A percentile compares a stretch with the other conserved stretches of the same genome.
These are phyloP conservation scores for Psilocybe sp. DNA, from an alignment of 768 basidiomycete genomes.

Conservation along the genomic window DNA sequence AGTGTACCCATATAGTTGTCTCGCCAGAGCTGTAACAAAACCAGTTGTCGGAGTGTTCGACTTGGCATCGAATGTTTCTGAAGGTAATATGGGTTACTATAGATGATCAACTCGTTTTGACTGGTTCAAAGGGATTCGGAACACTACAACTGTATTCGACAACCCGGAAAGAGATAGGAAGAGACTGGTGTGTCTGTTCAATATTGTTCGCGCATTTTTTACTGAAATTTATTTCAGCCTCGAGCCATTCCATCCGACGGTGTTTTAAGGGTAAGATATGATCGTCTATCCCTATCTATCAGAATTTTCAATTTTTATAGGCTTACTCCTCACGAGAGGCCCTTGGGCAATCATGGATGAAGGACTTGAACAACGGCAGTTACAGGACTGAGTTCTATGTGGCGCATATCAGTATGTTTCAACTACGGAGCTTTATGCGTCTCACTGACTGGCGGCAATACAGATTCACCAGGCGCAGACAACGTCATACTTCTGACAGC, in stretches of 20 bases:
- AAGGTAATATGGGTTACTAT: constrained; percentile 51
- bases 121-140: constrained; percentile 72
- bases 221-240: constrained; percentile 45
- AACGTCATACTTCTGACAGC: constrained; percentile 79
- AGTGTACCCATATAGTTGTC: background rate
- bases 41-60: constrained; percentile 97
- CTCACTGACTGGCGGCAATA: background rate
- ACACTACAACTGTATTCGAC: constrained; percentile 98
- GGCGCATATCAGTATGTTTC: constrained; percentile 81
- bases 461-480: constrained; percentile 78
- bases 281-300: background rate
- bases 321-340: constrained; percentile 90
- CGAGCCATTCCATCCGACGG: constrained; percentile 85
- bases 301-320: constrained; percentile 32
- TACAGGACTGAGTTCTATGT: constrained; percentile 86
- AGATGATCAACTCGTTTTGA: background rate
- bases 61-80: constrained; percentile 89
- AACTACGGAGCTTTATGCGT: background rate
- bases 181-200: constrained; percentile 56
- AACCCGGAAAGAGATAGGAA: constrained; percentile 85
- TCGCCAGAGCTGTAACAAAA: constrained; percentile 82
- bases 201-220: background rate
- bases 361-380: constrained; percentile 85
- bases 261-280: constrained; percentile 69
- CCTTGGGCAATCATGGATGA: constrained; percentile 95